Evolutionary conservation across 768 basidiomycete genomes (phyloP), one percentile per base, ranked within the genome.

Genomic region (Mycena alexandri): DNA sequence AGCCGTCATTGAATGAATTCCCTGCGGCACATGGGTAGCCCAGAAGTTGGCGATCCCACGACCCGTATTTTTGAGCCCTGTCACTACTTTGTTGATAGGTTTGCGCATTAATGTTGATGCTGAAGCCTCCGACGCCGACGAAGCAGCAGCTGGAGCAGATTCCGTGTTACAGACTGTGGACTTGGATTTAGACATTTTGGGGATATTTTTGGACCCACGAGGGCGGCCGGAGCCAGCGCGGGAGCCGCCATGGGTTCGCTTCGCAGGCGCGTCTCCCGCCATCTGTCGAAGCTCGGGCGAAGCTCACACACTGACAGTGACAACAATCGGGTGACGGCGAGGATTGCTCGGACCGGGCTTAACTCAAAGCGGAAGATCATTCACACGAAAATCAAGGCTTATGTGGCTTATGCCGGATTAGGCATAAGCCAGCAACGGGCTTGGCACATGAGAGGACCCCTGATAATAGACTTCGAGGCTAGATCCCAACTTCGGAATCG

Each of bases 361-460:
- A 41, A 57, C 55, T 29, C 33, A 38, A 42, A 42, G 9, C 10
- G 33, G 38, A 11, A 42, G 34, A 38, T 38, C 38, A 38, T 57
- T 29, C 55, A 19, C 38, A 57, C 55, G 38, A 17, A 29, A 34
- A 57, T 41, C 55, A 57, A 57, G 55, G 55, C 19, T n/a, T 46
- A 46, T 46, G 42, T 43, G 42, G 42, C 54, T 55, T 34, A 55
- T 55, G 54, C 55, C 55, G 12, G 24, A 57, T 57, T 24, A 16
- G 55, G 10, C 55, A 57, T 57, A 57, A 57, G 55, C 55, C 55
- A 41, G 55, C 55, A 57, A 57, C 55, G 19, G 55, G 25, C 55
- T 57, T n/a, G 55, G 55, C 55, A 29, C 29, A 29, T 29, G 29
- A 29, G 29, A n/a, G n/a, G n/a, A n/a, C n/a, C n/a, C n/a, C n/a